phyloP scores from a whole-genome alignment of 148 eudicot species.

The Rheum nobile region DNA sequence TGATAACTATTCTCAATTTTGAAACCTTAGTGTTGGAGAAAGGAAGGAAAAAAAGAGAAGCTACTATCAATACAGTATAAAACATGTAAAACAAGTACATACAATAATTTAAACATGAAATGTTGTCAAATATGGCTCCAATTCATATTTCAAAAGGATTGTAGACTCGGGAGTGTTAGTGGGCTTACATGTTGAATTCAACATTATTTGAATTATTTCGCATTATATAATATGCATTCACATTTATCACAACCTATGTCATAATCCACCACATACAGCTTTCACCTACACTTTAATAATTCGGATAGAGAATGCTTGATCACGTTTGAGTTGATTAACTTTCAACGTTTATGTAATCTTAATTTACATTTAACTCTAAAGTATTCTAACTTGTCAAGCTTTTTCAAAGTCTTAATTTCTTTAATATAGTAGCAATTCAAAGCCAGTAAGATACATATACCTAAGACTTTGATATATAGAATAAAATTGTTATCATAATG shows the following conservation, averaged over 20 bases:
- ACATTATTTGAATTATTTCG: background rate
- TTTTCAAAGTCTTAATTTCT: background rate
- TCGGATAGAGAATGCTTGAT: background rate
- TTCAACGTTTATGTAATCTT: too few species aligned
- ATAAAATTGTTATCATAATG: too few species aligned
- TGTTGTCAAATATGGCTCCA: background rate
- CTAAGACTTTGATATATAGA: too few species aligned
- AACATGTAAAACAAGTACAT: background rate
- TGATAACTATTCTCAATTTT: background rate
- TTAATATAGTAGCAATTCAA: too few species aligned
- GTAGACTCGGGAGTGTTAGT: background rate
- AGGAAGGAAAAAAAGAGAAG: too few species aligned
- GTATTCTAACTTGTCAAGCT: background rate
- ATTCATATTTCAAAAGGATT: background rate
- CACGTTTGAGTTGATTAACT: background rate
- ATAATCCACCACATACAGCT: background rate
- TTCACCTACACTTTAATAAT: background rate
- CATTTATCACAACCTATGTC: background rate
- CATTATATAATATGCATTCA: background rate
- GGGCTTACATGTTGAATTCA: background rate
- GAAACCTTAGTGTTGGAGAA: too few species aligned
- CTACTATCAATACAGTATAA: background rate
- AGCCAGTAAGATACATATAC: too few species aligned
- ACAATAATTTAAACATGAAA: background rate
- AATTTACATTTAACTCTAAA: background rate